A percentile compares a stretch with the other conserved stretches of the same genome.
Evolutionary conservation across 768 basidiomycete species (phyloP).

Genomic region (Naematelia encephala): DNA sequence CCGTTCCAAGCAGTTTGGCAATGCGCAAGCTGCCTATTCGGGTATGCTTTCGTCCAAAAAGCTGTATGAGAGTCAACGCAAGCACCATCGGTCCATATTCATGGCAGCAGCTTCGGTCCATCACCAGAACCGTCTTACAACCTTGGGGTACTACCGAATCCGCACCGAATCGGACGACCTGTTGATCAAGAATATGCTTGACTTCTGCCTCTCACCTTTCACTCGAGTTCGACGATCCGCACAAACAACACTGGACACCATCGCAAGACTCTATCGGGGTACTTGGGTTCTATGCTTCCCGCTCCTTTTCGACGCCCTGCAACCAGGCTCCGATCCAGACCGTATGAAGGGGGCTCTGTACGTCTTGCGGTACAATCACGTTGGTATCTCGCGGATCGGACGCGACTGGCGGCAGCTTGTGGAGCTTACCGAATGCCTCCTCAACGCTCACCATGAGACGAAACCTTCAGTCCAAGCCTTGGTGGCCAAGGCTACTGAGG

Average conservation of each 20-base stretch:
- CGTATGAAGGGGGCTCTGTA: slow-evolving; percentile 90
- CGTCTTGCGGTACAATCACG: slow-evolving; percentile 64
- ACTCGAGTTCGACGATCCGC: slow-evolving; percentile 36
- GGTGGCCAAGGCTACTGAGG: slow-evolving; percentile 40
- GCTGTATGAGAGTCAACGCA: slow-evolving; percentile 40
- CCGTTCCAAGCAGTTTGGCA: slow-evolving; percentile 39
- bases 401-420: slow-evolving; percentile 65
- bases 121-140: slow-evolving; percentile 42
- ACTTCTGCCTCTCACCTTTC: slow-evolving; percentile 52
- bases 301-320: slow-evolving; percentile 50
- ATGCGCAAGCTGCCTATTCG: slow-evolving; percentile 33
- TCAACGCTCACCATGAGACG: slow-evolving; percentile 77
- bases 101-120: slow-evolving; percentile 36
- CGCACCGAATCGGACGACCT: slow-evolving; percentile 52
- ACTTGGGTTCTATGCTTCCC: slow-evolving; percentile 50
- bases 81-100: slow-evolving; percentile 38
- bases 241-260: slow-evolving; percentile 30
- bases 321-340: slow-evolving; percentile 72
- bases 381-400: slow-evolving; percentile 56
- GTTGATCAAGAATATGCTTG: slow-evolving; percentile 52
- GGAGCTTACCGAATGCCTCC: slow-evolving; percentile 61
- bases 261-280: slow-evolving; percentile 50
- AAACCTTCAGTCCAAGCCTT: slow-evolving; percentile 57
- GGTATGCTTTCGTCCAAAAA: slow-evolving; percentile 32
- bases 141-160: slow-evolving; percentile 47